These are phyloP conservation scores for Ophiosphaerella narmari DNA, from an alignment of 2,329 filamentous ascomycete species.

Conservation along the genomic window DNA sequence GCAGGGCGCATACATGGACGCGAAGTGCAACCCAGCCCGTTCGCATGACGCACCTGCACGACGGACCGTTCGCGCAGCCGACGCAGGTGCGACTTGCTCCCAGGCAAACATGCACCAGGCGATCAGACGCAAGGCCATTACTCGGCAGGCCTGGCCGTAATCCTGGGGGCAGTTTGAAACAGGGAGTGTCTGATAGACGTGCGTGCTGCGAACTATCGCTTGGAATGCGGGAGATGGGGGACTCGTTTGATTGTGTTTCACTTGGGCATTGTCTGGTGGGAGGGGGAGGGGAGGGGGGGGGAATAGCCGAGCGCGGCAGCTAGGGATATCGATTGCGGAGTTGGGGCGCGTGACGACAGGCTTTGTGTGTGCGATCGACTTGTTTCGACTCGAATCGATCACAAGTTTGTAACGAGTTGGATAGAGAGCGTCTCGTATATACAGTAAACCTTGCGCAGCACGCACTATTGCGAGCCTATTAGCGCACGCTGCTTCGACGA, in stretches of 20 bases:
- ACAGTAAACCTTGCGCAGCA: neutral
- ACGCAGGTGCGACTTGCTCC: neutral
- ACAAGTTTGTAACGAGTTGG: too few relatives aligned
- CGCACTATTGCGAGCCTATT: neutral
- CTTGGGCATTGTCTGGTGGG: neutral
- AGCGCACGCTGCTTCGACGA: neutral
- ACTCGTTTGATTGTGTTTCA: slow-evolving; percentile 4
- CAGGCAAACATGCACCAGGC: neutral
- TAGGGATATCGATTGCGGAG: neutral
- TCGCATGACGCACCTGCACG: neutral
- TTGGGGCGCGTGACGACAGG: neutral
- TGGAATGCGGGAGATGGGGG: neutral
- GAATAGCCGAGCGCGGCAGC: too few relatives aligned
- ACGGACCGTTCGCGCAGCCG: slow-evolving; percentile 2
- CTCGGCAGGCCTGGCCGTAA: slow-evolving; percentile 11
- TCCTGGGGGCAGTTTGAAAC: slow-evolving; percentile 1
- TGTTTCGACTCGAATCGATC: too few relatives aligned
- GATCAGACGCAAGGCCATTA: slow-evolving; percentile 18
- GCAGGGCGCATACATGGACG: too few relatives aligned
- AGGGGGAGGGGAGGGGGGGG: too few relatives aligned
- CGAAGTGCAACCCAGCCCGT: neutral
- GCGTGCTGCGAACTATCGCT: slow-evolving; percentile 5
- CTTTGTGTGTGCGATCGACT: neutral
- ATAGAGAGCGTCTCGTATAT: neutral
- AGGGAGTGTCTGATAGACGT: slow-evolving; percentile 2